Evolutionary conservation across 176 grass and related monocot species (phyloP).

Genomic region (Tillandsia leiboldiana): DNA sequence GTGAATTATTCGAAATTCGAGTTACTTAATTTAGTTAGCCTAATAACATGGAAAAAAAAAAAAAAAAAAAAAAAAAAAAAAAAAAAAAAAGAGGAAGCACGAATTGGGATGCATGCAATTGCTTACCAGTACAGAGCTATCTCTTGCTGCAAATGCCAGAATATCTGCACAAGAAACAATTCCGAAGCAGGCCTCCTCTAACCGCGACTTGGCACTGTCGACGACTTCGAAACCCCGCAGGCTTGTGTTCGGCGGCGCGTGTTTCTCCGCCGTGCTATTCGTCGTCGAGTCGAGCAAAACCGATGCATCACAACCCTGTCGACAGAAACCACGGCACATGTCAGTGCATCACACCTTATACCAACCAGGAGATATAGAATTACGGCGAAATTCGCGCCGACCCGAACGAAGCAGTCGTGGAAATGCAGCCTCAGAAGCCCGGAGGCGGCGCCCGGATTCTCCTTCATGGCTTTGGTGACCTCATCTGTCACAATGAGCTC

Average conservation of each 20-base stretch:
- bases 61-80: too few relatives aligned
- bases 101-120: too few relatives aligned
- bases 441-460: neutral
- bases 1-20: too few relatives aligned
- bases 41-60: too few relatives aligned
- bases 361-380: neutral
- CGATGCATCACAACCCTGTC: conserved; percentile 18
- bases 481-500: conserved; percentile 13
- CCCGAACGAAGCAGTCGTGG: conserved; percentile 80
- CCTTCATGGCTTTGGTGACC: neutral
- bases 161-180: conserved; percentile 13
- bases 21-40: too few relatives aligned
- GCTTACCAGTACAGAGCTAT: neutral
- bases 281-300: conserved; percentile 7
- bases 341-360: too few relatives aligned
- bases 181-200: conserved; percentile 12
- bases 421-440: conserved; percentile 69
- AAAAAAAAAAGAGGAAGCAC: too few relatives aligned
- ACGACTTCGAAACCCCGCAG: conserved; percentile 14
- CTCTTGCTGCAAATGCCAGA: conserved; percentile 17
- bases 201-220: conserved; percentile 2
- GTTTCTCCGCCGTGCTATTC: conserved; percentile 7
- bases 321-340: too few relatives aligned
- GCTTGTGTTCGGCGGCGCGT: neutral
- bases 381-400: neutral